These are phyloP conservation scores for Pyrrhoderma lamaoense DNA, from an alignment of 1,284 basidiomycete genomes.

Conservation along the genomic window DNA sequence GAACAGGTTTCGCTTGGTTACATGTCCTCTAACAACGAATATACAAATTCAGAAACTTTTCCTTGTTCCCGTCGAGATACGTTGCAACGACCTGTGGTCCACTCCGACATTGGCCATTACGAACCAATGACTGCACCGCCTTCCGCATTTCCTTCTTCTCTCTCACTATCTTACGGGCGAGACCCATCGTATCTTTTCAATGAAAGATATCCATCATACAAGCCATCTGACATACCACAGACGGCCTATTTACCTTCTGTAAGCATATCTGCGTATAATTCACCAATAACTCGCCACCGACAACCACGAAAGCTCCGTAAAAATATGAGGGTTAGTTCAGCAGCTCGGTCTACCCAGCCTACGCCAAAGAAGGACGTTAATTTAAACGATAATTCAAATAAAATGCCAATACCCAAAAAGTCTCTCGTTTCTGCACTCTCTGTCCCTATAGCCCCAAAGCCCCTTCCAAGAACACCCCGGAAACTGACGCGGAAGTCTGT, in stretches of 20 bases:
- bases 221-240: background rate
- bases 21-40: too few species aligned
- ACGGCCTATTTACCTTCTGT: slow-evolving; percentile 6
- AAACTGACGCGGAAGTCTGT: slow-evolving; percentile 13
- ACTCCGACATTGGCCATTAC: slow-evolving; percentile 15
- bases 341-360: background rate
- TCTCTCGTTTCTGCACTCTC: background rate
- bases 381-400: too few species aligned
- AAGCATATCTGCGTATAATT: slow-evolving; percentile 9
- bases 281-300: slow-evolving; percentile 5
- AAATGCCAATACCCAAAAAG: background rate
- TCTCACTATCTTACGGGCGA: background rate
- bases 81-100: background rate
- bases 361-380: too few species aligned
- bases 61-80: too few species aligned
- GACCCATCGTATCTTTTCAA: too few species aligned
- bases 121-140: background rate
- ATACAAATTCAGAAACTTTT: too few species aligned
- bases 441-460: background rate
- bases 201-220: too few species aligned
- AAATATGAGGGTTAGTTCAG: slow-evolving; percentile 4
- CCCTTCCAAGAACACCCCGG: slow-evolving; percentile 7
- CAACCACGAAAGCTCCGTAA: slow-evolving; percentile 17
- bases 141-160: slow-evolving; percentile 2
- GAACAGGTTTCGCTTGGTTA: too few species aligned